Conservation (phyloP, 2,329 filamentous ascomycete species). For the Elsinoe necatrix region DNA sequence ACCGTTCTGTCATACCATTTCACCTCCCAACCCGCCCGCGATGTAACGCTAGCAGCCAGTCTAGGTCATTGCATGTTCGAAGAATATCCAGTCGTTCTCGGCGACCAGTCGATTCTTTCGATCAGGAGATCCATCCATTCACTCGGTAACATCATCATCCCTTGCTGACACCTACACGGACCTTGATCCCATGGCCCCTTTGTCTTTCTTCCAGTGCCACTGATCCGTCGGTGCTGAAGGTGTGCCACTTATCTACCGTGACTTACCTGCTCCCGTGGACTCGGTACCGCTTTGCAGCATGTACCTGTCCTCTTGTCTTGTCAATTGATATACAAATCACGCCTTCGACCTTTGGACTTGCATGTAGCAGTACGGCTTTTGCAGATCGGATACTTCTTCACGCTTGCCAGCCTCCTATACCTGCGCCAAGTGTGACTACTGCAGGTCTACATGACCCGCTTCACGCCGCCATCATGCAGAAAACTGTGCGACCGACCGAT, state of each 20-base stretch:
- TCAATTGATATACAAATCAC: neutral
- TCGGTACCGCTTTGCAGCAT: neutral
- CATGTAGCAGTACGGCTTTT: neutral
- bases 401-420: neutral
- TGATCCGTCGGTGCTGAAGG: neutral
- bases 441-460: neutral
- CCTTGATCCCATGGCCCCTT: constrained; percentile 7
- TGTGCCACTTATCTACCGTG: constrained; percentile 3
- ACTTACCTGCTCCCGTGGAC: neutral
- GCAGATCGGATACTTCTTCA: neutral
- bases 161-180: constrained; percentile 4
- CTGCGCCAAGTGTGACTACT: neutral
- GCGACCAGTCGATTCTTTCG: neutral
- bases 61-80: neutral
- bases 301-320: neutral
- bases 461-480: neutral
- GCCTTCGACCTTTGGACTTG: neutral
- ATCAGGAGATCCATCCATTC: constrained; percentile 3
- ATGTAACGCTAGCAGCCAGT: constrained; percentile 5
- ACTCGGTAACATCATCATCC: neutral
- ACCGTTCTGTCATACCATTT: neutral
- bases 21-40: constrained; percentile 1
- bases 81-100: constrained; percentile 2
- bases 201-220: neutral
- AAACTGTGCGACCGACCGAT: neutral